Percentiles rank a stretch among this genome's conserved stretches.
These are phyloP conservation scores for Pseudogymnoascus sp. DNA, from an alignment of 2,329 filamentous ascomycete species.

Conservation along the genomic window DNA sequence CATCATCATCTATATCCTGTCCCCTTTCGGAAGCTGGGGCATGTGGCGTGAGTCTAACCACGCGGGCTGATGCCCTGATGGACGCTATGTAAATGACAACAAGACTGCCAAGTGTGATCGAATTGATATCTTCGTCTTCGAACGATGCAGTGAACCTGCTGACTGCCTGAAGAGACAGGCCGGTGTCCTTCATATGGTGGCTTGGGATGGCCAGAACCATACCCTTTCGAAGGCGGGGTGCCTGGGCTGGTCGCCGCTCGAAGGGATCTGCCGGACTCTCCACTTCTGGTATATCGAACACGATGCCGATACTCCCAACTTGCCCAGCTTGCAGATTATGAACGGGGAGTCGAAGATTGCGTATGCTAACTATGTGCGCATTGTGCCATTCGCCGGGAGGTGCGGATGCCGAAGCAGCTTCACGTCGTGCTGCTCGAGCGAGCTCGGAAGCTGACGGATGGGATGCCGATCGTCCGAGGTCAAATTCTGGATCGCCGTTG, in stretches of 20 bases:
- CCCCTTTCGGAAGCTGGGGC: slow-evolving; percentile 20
- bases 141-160: slow-evolving; percentile 67
- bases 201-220: slow-evolving; percentile 68
- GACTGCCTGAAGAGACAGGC: slow-evolving; percentile 52
- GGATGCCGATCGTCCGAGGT: slow-evolving; percentile 32
- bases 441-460: slow-evolving; percentile 47
- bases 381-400: slow-evolving; percentile 66
- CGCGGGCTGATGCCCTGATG: slow-evolving; percentile 70
- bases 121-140: slow-evolving; percentile 50
- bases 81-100: slow-evolving; percentile 84
- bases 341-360: slow-evolving; percentile 80
- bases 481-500: slow-evolving; percentile 23
- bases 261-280: slow-evolving; percentile 25
- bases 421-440: slow-evolving; percentile 41
- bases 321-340: slow-evolving; percentile 68
- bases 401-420: slow-evolving; percentile 37
- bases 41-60: slow-evolving; percentile 44
- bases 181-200: slow-evolving; percentile 47
- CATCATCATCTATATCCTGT: slow-evolving; percentile 20
- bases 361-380: slow-evolving; percentile 75
- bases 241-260: slow-evolving; percentile 25
- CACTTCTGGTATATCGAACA: slow-evolving; percentile 41
- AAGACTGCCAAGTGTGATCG: slow-evolving; percentile 57
- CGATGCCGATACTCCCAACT: slow-evolving; percentile 79
- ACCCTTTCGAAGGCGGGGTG: slow-evolving; percentile 58